Evolutionary conservation across 1,284 basidiomycete genomes (phyloP), one percentile per base, ranked within the genome.

Genomic region (Anthracocystis setariae): DNA sequence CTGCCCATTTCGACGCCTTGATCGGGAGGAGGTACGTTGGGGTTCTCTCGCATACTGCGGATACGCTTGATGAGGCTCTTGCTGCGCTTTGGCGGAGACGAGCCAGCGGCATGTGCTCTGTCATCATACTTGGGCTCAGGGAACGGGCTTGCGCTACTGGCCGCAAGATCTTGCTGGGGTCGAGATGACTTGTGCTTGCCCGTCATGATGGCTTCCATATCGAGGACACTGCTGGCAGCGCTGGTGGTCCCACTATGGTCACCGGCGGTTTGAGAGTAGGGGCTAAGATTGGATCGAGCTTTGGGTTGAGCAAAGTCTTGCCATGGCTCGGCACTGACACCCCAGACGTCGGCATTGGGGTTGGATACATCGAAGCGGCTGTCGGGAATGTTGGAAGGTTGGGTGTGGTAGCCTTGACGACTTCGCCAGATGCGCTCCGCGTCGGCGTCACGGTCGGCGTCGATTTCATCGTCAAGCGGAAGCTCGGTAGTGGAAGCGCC

Each of bases 281-380:
- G 74, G 52, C 70, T 64, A 43, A 74, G 70, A 3, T 42, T 53
- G 37, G 63, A 67, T 10, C 62, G 54, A 8, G 67, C 46, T 32
- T 73, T 68, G 17, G 79, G 78, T 20, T 62, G 58, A 3, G 78
- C 77, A 53, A 82, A 81, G 51, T 82, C 80, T 49, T 81, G 79
- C 80, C 80, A 82, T 13, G 80, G 80, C 59, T 82, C 80, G 21
- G 73, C 53, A 29, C 64, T 66, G 35, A 79, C 76, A 44, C 80
- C 80, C 77, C 79, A 81, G 5, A 78, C 73, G 35, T 80, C 80
- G 23, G 80, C 78, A 37, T 79, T 71, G 33, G 77, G 77, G 45
- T 75, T 78, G 23, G 70, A 72, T 17, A 66, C 68, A 40, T 74
- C 71, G 48, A 55, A 62, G 32, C 70, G 73, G 40, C 66, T 67